A percentile compares a stretch with the other conserved stretches of the same genome.
Evolutionary conservation across 177 flowering plant species (phyloP).

Genomic region (Vitis hybrid): DNA sequence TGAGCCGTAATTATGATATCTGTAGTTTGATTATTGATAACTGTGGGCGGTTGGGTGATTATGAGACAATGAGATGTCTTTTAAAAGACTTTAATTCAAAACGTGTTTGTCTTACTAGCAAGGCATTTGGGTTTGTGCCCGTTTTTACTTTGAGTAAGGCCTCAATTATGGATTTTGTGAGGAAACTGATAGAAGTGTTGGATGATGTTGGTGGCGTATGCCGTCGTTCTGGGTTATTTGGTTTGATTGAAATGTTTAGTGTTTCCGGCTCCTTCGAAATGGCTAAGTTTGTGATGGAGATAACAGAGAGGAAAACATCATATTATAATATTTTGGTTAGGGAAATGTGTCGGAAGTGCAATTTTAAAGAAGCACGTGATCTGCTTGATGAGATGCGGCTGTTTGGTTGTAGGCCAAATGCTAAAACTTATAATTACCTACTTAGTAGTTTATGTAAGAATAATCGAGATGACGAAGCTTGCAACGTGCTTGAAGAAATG

Average conservation of each 20-base stretch:
- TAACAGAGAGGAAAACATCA: constrained; percentile 40
- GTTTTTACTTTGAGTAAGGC: constrained; percentile 14
- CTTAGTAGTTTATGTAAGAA: constrained; percentile 51
- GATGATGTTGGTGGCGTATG: constrained; percentile 51
- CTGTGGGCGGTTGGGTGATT: constrained; percentile 45
- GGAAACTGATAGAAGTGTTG: constrained; percentile 31
- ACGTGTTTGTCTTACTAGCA: constrained; percentile 35
- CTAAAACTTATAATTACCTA: constrained; percentile 43
- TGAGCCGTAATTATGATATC: constrained; percentile 24
- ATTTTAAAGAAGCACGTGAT: constrained; percentile 35
- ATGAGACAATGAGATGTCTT: constrained; percentile 30
- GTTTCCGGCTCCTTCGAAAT: constrained; percentile 33
- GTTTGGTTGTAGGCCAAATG: constrained; percentile 34
- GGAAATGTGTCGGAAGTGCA: constrained; percentile 39
- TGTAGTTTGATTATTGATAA: constrained; percentile 53
- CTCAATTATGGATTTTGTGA: constrained; percentile 20
- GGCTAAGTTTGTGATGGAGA: constrained; percentile 53
- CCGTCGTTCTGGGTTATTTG: constrained; percentile 40
- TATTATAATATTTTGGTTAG: constrained; percentile 49
- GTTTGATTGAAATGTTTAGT: constrained; percentile 54
- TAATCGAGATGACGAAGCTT: constrained; percentile 34
- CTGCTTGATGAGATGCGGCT: constrained; percentile 47
- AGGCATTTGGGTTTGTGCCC: constrained; percentile 50
- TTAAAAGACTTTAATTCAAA: constrained; percentile 34
- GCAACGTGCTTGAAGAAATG: constrained; percentile 42